A percentile compares a stretch with the other conserved stretches of the same genome.
Conservation (phyloP, 768 basidiomycete genomes). For the Cystofilobasidium capitatum region DNA sequence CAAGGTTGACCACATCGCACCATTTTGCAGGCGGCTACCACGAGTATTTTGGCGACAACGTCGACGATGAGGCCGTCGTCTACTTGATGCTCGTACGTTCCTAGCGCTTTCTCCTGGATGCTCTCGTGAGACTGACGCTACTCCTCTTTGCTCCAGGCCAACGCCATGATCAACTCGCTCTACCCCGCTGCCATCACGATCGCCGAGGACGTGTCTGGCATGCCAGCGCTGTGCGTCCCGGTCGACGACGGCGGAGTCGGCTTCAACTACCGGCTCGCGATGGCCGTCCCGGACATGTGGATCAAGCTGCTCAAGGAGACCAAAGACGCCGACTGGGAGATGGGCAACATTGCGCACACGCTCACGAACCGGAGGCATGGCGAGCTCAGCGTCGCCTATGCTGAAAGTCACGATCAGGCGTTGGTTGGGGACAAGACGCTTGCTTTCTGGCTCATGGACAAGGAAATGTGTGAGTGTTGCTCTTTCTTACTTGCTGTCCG, state of each 20-base stretch:
- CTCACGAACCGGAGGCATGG: constrained; percentile 77
- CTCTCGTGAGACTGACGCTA: background rate
- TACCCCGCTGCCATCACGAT: constrained; percentile 79
- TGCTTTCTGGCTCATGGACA: constrained; percentile 99
- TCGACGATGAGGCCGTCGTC: constrained; percentile 79
- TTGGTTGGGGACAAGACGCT: constrained; percentile 97
- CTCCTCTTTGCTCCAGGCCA: constrained; percentile 54
- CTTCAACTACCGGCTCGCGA: constrained; percentile 94
- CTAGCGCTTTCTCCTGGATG: background rate
- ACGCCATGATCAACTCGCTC: constrained; percentile 72
- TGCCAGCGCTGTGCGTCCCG: constrained; percentile 84
- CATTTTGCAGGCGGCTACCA: constrained; percentile 59
- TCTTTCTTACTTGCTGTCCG: background rate
- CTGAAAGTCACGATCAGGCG: constrained; percentile 96
- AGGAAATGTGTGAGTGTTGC: constrained; percentile 82
- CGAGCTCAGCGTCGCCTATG: constrained; percentile 85
- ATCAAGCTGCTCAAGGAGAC: constrained; percentile 96
- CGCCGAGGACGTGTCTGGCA: constrained; percentile 97
- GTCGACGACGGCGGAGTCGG: constrained; percentile 77
- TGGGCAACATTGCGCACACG: constrained; percentile 76
- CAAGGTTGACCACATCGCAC: background rate
- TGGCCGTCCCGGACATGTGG: constrained; percentile 99
- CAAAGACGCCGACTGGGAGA: constrained; percentile 74
- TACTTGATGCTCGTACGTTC: constrained; percentile 89
- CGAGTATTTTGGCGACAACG: constrained; percentile 83